These are phyloP conservation scores for Hortiboletus campestris DNA, from an alignment of 768 basidiomycete species.

Conservation along the genomic window DNA sequence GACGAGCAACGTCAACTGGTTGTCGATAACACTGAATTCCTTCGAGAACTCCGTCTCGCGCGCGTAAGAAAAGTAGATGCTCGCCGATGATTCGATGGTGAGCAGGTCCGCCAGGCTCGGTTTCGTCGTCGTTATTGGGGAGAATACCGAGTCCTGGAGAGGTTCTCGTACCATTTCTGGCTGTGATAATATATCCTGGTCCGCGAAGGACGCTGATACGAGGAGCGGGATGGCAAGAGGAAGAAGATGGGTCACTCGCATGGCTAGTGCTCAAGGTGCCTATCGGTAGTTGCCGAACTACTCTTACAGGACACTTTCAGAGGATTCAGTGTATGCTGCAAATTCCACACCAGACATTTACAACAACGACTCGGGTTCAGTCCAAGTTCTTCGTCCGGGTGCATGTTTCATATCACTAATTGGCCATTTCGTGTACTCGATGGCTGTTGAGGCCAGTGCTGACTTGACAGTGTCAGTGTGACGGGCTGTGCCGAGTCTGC, in stretches of 20 bases:
- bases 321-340: too few species aligned
- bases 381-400: too few species aligned
- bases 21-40: conserved; percentile 37
- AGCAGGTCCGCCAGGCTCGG: conserved; percentile 74
- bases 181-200: conserved; percentile 28
- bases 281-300: conserved; percentile 6
- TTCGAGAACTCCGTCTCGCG: conserved; percentile 64
- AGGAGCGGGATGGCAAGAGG: conserved; percentile 31
- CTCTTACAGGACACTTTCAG: too few species aligned
- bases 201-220: conserved; percentile 27
- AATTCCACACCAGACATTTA: too few species aligned
- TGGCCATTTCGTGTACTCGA: too few species aligned
- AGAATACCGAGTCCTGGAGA: conserved; percentile 13
- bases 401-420: too few species aligned
- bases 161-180: conserved; percentile 13
- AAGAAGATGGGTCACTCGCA: conserved; percentile 22
- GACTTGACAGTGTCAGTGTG: too few species aligned
- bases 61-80: conserved; percentile 84
- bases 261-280: background rate
- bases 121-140: conserved; percentile 40
- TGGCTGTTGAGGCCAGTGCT: too few species aligned
- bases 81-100: conserved; percentile 70
- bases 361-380: too few species aligned
- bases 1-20: conserved; percentile 61
- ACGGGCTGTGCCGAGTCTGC: too few species aligned